phyloP scores from a whole-genome alignment of 2,329 filamentous ascomycete species.

The Alternaria arbusti region DNA sequence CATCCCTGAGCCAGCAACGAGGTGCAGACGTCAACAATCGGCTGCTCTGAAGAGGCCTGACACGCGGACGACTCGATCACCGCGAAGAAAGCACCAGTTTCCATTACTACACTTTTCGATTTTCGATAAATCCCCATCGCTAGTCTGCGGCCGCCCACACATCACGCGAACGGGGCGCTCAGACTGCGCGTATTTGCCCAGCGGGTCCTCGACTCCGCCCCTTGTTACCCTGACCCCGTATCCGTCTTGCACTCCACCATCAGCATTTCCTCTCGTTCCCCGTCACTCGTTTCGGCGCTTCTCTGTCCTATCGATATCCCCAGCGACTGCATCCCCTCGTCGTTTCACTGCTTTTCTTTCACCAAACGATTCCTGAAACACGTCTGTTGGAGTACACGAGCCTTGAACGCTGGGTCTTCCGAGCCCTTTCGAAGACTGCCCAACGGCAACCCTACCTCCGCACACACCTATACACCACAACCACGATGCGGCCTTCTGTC shows the following conservation, averaged over 20 bases:
- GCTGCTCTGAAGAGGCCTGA: background rate
- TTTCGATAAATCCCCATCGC: constrained; percentile 26
- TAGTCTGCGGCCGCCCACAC: constrained; percentile 17
- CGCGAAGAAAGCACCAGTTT: background rate
- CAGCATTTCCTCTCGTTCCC: constrained; percentile 32
- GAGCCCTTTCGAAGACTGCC: constrained; percentile 17
- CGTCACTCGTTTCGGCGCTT: constrained; percentile 43
- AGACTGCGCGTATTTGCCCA: constrained; percentile 16
- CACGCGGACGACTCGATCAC: background rate
- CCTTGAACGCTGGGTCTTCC: constrained; percentile 32
- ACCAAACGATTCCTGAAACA: constrained; percentile 3
- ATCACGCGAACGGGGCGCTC: constrained; percentile 21
- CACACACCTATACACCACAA: constrained; percentile 19
- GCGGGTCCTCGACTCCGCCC: constrained; percentile 31
- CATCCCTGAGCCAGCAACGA: constrained; percentile 7
- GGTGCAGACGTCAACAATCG: constrained; percentile 2
- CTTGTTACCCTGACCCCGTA: constrained; percentile 23
- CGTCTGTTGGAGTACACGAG: constrained; percentile 5
- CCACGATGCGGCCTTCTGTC: constrained; percentile 39
- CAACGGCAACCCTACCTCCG: constrained; percentile 13
- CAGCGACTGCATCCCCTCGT: constrained; percentile 4
- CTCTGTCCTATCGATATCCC: constrained; percentile 22
- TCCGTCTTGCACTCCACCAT: constrained; percentile 28
- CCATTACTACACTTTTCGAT: background rate
- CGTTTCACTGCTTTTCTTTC: constrained; percentile 19